phyloP scores from a whole-genome alignment of 2,329 filamentous ascomycete genomes.

The Colletotrichum gloeosporioides region DNA sequence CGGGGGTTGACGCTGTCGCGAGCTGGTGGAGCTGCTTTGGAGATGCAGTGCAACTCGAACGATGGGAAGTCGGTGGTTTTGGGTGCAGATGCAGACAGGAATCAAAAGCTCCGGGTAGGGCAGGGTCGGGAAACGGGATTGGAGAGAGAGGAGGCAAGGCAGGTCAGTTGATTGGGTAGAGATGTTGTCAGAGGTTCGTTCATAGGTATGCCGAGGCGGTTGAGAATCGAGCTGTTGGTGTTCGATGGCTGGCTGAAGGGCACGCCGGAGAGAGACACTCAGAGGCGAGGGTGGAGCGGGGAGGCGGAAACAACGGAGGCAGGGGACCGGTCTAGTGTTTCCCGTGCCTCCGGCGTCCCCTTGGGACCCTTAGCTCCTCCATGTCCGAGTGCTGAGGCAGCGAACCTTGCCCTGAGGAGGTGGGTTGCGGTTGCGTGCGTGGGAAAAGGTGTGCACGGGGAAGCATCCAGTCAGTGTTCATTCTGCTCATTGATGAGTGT shows the following conservation, averaged over 20 bases:
- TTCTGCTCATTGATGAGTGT: not conserved
- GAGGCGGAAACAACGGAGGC: not conserved
- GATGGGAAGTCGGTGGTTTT: not conserved
- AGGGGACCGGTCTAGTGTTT: not conserved
- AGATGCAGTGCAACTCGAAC: not conserved
- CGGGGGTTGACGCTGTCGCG: not conserved
- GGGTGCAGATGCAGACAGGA: not conserved
- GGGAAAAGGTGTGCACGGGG: not conserved
- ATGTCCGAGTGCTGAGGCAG: not conserved
- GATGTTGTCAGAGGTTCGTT: not conserved
- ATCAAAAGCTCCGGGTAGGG: not conserved
- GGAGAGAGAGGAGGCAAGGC: not conserved
- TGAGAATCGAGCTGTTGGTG: not conserved
- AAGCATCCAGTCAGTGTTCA: not conserved
- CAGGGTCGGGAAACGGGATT: not conserved
- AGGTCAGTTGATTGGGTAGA: not conserved
- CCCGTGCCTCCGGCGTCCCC: not conserved
- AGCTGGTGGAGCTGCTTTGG: not conserved
- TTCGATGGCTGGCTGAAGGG: not conserved
- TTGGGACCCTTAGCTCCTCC: not conserved
- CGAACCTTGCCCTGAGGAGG: conserved; percentile 5
- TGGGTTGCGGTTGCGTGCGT: not conserved
- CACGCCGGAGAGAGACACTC: not conserved
- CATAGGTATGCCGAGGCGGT: not conserved
- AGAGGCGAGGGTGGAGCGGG: not conserved